Percentiles rank a stretch among this genome's conserved stretches.
phyloP scores from a whole-genome alignment of 148 eudicot genomes.

The Dysphania ambrosioides region DNA sequence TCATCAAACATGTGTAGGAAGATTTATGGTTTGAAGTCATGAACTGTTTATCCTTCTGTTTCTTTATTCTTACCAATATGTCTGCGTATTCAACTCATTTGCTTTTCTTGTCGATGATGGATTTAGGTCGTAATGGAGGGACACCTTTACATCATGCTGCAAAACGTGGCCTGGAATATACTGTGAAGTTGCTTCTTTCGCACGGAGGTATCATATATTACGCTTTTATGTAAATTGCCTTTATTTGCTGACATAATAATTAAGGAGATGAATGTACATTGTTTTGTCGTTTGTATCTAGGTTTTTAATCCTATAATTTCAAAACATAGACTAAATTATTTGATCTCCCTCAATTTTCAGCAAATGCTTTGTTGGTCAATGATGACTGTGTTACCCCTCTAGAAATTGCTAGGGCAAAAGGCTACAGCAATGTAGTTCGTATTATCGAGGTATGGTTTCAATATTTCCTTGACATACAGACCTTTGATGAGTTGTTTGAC shows the following conservation, averaged over 20 bases:
- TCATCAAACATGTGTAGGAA: not conserved
- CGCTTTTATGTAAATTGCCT: constrained; percentile 1
- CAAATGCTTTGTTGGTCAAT: constrained; percentile 85
- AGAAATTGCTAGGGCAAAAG: constrained; percentile 82
- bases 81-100: constrained; percentile 3
- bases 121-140: constrained; percentile 77
- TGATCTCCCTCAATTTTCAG: constrained; percentile 37
- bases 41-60: not conserved
- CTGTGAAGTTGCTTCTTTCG: constrained; percentile 71
- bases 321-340: not conserved
- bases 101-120: not conserved
- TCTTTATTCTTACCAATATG: not conserved
- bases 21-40: not conserved
- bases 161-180: constrained; percentile 76
- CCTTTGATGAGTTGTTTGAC: not conserved
- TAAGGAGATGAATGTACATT: not conserved
- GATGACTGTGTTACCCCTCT: constrained; percentile 93
- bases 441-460: constrained; percentile 63
- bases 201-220: constrained; percentile 57
- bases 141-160: constrained; percentile 97
- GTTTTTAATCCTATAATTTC: not conserved
- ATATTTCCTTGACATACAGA: not conserved
- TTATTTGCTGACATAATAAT: not conserved
- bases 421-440: constrained; percentile 67
- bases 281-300: not conserved